Conservation (phyloP, 306 rosid species). For the Pyrus betulifolia region DNA sequence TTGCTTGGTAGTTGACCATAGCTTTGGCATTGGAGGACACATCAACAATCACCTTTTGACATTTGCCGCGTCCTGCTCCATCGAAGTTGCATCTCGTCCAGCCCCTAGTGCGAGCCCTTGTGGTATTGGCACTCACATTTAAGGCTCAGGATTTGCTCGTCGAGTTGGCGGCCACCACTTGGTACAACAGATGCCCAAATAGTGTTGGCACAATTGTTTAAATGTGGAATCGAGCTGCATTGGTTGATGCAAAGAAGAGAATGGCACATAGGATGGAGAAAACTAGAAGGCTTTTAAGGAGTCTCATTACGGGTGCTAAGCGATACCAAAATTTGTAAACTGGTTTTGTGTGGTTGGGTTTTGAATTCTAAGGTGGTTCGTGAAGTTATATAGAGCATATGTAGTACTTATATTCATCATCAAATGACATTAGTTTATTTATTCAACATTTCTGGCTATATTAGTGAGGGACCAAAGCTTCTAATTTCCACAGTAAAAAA, state of each 20-base stretch:
- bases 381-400: background rate
- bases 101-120: conserved; percentile 9
- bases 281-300: background rate
- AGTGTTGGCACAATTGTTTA: conserved; percentile 6
- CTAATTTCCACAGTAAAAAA: no score
- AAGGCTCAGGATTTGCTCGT: conserved; percentile 4
- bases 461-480: no score
- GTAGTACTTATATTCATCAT: background rate
- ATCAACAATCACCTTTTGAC: conserved; percentile 21
- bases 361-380: background rate
- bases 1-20: conserved; percentile 22
- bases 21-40: conserved; percentile 6
- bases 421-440: background rate
- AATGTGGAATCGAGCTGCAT: conserved; percentile 12
- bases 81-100: conserved; percentile 15
- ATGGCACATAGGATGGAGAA: background rate
- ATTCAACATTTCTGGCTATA: no score
- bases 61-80: conserved; percentile 7
- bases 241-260: background rate
- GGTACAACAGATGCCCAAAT: conserved; percentile 21
- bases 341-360: background rate
- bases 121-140: background rate
- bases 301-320: background rate
- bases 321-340: no score
- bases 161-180: conserved; percentile 11